These are phyloP conservation scores for Fusarium agapanthi DNA, from an alignment of 2,329 filamentous ascomycete genomes.

Conservation along the genomic window DNA sequence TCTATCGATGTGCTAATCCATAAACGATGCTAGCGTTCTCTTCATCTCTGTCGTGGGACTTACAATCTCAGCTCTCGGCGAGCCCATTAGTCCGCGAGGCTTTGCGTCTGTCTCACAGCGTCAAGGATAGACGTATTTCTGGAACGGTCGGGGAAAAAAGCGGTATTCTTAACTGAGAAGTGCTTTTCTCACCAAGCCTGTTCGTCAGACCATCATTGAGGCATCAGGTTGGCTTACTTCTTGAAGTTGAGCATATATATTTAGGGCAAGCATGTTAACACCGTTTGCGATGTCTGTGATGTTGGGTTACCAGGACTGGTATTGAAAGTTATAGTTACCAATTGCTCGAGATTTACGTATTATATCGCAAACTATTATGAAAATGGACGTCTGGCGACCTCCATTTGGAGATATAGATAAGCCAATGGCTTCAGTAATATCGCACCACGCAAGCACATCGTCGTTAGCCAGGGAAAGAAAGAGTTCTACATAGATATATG, in stretches of 20 bases:
- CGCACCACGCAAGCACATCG: neutral
- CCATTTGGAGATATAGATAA: neutral
- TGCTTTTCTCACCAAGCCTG: neutral
- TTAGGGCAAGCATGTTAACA: neutral
- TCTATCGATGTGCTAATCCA: neutral
- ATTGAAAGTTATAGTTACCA: too few relatives aligned
- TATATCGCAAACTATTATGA: neutral
- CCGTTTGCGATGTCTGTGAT: neutral
- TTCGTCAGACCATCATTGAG: neutral
- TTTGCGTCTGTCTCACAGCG: neutral
- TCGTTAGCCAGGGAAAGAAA: neutral
- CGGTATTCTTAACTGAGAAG: neutral
- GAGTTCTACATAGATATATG: neutral
- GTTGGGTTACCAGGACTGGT: neutral
- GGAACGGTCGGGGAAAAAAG: neutral
- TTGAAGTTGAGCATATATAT: neutral
- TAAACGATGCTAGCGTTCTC: neutral
- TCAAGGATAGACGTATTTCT: neutral
- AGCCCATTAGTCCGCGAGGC: neutral
- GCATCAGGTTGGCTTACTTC: neutral
- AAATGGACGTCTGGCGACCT: neutral
- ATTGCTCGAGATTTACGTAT: neutral
- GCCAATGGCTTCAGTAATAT: neutral
- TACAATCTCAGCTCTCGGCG: constrained; percentile 10
- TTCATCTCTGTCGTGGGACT: neutral